Percentiles rank a stretch among this genome's conserved stretches.
Evolutionary conservation across 2,329 filamentous ascomycete species (phyloP).

Genomic region (Botrytis porri): DNA sequence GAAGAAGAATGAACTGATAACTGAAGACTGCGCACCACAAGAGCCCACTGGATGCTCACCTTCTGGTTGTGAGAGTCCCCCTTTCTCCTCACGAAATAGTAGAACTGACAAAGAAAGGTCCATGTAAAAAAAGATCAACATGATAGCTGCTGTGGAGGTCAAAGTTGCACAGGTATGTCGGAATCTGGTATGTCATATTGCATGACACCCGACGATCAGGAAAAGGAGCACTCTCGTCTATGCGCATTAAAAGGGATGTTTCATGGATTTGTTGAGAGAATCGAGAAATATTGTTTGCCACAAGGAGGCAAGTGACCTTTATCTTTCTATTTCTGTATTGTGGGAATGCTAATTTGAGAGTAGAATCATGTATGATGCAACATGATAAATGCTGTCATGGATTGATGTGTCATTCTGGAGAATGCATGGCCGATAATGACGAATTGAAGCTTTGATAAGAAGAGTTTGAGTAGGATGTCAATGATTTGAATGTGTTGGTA

Average conservation of each 20-base stretch:
- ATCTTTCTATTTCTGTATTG: neutral
- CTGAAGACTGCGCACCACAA: neutral
- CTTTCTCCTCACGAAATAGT: neutral
- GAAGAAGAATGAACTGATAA: neutral
- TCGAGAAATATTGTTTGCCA: neutral
- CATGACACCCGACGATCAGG: neutral
- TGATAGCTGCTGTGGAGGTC: neutral
- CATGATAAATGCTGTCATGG: slow-evolving; percentile 5
- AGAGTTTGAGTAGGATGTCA: neutral
- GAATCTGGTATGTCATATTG: neutral
- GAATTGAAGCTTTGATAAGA: neutral
- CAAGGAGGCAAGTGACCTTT: neutral
- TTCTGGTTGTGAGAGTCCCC: neutral
- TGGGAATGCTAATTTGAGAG: neutral
- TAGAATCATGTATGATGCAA: slow-evolving; percentile 4
- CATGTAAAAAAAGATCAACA: neutral
- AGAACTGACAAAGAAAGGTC: neutral
- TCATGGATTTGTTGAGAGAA: neutral
- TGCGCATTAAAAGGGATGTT: slow-evolving; percentile 4
- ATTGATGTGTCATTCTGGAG: slow-evolving; percentile 2
- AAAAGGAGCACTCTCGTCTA: neutral
- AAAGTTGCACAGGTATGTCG: neutral
- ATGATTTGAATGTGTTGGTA: neutral
- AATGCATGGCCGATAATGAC: neutral
- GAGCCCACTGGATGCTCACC: neutral